Percentiles rank a stretch among this genome's conserved stretches.
These are phyloP conservation scores for Dioscorea zingiberensis DNA, from an alignment of 106 monocot genomes.

Conservation along the genomic window DNA sequence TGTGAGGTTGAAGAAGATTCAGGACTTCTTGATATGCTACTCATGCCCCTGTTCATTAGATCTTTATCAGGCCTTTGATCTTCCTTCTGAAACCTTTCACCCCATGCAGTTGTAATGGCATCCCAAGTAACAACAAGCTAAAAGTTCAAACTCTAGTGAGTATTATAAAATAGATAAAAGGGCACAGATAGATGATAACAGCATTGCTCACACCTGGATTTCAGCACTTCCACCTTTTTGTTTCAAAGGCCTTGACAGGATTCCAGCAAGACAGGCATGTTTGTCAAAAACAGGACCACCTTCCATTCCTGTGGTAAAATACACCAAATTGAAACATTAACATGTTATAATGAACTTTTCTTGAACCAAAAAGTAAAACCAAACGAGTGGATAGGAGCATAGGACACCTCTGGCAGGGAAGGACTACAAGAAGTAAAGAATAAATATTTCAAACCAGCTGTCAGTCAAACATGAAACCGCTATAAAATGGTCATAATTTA, in stretches of 20 bases:
- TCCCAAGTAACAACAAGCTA: slow-evolving; percentile 88
- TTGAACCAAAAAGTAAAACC: too few species aligned
- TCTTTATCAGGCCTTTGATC: slow-evolving; percentile 1
- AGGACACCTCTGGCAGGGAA: too few species aligned
- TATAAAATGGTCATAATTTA: too few species aligned
- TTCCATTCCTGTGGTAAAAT: slow-evolving; percentile 67
- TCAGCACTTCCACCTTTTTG: slow-evolving; percentile 60
- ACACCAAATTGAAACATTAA: not conserved
- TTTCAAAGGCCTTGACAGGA: slow-evolving; percentile 59
- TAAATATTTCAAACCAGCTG: too few species aligned
- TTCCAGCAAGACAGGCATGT: slow-evolving; percentile 52
- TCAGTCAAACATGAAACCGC: too few species aligned
- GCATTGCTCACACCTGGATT: slow-evolving; percentile 54
- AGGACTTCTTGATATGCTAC: slow-evolving; percentile 9
- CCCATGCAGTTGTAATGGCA: slow-evolving; percentile 47
- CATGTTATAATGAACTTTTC: too few species aligned
- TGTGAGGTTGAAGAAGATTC: slow-evolving; percentile 5
- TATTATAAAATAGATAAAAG: not conserved
- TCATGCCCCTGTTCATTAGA: slow-evolving; percentile 3
- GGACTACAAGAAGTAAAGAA: too few species aligned
- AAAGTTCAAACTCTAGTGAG: not conserved
- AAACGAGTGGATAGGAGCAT: too few species aligned
- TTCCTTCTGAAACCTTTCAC: slow-evolving; percentile 19
- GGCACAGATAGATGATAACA: slow-evolving; percentile 2
- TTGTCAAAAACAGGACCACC: slow-evolving; percentile 81